Conservation (phyloP, 2,329 filamentous ascomycete species). For the Exophiala oligosperma region DNA sequence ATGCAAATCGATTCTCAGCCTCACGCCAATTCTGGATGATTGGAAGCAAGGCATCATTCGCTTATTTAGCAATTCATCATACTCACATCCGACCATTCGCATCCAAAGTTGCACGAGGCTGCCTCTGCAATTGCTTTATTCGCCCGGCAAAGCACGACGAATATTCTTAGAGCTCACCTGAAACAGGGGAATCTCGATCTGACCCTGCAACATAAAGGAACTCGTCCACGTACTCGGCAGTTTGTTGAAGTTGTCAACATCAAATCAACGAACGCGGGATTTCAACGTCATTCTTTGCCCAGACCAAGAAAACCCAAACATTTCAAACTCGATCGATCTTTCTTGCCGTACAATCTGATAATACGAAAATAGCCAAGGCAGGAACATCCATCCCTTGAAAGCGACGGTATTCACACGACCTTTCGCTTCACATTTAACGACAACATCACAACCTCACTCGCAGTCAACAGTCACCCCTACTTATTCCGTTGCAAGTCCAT, state of each 20-base stretch:
- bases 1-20: slow-evolving; percentile 1
- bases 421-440: not conserved
- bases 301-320: too few species aligned
- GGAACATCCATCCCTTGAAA: not conserved
- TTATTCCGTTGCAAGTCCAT: not conserved
- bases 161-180: not conserved
- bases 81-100: not conserved
- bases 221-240: not conserved
- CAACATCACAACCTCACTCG: not conserved
- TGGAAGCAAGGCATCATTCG: slow-evolving; percentile 17
- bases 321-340: too few species aligned
- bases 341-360: too few species aligned
- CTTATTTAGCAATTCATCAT: slow-evolving; percentile 6
- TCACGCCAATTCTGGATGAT: slow-evolving; percentile 12
- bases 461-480: not conserved
- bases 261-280: not conserved
- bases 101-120: slow-evolving; percentile 5
- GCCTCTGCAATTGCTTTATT: not conserved
- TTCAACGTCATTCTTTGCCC: too few species aligned
- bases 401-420: not conserved
- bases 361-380: not conserved
- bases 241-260: not conserved
- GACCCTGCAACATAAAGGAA: not conserved
- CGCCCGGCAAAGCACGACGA: not conserved
- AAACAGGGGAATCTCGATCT: not conserved